Conservation (phyloP, 1,284 basidiomycete genomes). For the Cerrena zonata region DNA sequence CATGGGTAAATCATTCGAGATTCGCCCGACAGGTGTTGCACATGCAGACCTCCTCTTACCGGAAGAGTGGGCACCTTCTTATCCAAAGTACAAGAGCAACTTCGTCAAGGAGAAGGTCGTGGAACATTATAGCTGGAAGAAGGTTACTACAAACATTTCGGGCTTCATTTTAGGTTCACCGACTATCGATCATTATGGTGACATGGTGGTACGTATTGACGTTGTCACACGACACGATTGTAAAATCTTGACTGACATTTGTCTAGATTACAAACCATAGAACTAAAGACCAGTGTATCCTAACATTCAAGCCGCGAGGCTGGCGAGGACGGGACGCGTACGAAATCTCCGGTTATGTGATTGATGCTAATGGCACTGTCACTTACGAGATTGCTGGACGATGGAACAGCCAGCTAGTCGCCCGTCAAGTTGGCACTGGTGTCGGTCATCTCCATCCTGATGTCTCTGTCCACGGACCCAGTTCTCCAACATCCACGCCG, state of each 20-base stretch:
- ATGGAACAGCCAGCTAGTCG: slow-evolving; percentile 93
- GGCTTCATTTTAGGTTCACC: slow-evolving; percentile 92
- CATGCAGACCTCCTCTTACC: slow-evolving; percentile 84
- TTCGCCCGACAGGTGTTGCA: slow-evolving; percentile 89
- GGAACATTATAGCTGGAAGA: slow-evolving; percentile 92
- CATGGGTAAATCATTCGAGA: slow-evolving; percentile 95
- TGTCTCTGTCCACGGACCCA: slow-evolving; percentile 42
- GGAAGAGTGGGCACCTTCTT: slow-evolving; percentile 51
- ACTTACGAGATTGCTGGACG: slow-evolving; percentile 90
- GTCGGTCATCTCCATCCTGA: slow-evolving; percentile 74
- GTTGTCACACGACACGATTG: not conserved
- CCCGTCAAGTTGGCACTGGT: slow-evolving; percentile 65
- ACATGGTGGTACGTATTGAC: slow-evolving; percentile 71
- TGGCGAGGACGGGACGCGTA: slow-evolving; percentile 90
- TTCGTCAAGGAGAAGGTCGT: slow-evolving; percentile 48
- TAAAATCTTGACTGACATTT: slow-evolving; percentile 4
- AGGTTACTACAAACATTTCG: slow-evolving; percentile 88
- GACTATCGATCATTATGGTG: slow-evolving; percentile 95
- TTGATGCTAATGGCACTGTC: slow-evolving; percentile 59
- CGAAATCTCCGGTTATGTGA: slow-evolving; percentile 86
- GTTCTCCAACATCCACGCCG: slow-evolving; percentile 35
- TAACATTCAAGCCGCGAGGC: slow-evolving; percentile 93
- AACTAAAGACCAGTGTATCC: slow-evolving; percentile 82
- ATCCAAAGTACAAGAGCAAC: slow-evolving; percentile 46
- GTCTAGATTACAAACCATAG: slow-evolving; percentile 81